A percentile compares a stretch with the other conserved stretches of the same genome.
These are phyloP conservation scores for Emiliania huxleyi DNA, from an alignment of 78 protist species.

Conservation along the genomic window DNA sequence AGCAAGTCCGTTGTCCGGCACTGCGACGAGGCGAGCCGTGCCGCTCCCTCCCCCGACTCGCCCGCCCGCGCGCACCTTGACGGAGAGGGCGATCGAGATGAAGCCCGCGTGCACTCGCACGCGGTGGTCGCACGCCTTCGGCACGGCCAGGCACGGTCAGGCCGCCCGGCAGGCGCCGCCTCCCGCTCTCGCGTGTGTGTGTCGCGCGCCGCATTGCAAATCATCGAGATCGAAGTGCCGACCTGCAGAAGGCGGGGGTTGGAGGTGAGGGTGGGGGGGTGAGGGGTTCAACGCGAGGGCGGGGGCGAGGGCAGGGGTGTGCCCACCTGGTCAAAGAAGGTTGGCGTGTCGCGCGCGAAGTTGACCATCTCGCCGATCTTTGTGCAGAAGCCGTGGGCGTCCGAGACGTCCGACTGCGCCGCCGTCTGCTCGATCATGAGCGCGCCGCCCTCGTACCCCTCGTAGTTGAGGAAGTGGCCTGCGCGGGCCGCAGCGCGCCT, in stretches of 20 bases:
- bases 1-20: too few relatives aligned
- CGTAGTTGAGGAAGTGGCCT: neutral
- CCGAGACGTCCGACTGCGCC: neutral
- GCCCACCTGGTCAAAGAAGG: neutral
- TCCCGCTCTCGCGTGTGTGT: neutral
- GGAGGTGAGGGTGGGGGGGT: too few relatives aligned
- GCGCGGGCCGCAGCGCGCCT: too few relatives aligned
- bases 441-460: neutral
- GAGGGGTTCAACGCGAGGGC: neutral
- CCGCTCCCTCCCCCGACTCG: too few relatives aligned
- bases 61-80: too few relatives aligned
- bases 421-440: constrained; percentile 28
- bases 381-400: neutral
- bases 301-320: neutral
- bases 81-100: constrained; percentile 12
- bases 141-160: too few relatives aligned
- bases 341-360: neutral
- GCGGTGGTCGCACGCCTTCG: constrained; percentile 16
- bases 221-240: neutral
- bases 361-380: neutral
- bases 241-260: too few relatives aligned
- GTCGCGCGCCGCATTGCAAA: constrained; percentile 12
- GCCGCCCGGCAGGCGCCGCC: too few relatives aligned
- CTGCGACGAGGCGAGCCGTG: too few relatives aligned
- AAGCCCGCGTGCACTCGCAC: constrained; percentile 19